A percentile compares a stretch with the other conserved stretches of the same genome.
phyloP scores from a whole-genome alignment of 805 yeast species.

The Ogataea trehaloabstinens region DNA sequence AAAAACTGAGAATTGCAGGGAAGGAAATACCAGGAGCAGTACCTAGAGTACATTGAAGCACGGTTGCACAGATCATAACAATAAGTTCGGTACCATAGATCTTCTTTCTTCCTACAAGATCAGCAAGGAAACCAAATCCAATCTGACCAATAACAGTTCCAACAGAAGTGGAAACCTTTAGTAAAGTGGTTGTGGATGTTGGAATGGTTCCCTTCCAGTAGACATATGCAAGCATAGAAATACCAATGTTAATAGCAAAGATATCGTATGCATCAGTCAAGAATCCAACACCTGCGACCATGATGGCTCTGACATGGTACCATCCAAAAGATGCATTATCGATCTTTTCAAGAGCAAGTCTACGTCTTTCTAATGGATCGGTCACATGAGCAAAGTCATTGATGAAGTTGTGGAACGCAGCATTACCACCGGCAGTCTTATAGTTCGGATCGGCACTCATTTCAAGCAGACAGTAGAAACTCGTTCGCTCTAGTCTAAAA shows the following conservation, averaged over 20 bases:
- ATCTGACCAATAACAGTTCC: constrained; percentile 93
- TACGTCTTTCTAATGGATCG: constrained; percentile 84
- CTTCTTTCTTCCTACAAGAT: constrained; percentile 78
- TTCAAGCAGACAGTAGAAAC: too few species aligned
- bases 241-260: constrained; percentile 82
- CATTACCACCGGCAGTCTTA: constrained; percentile 69
- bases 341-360: constrained; percentile 79
- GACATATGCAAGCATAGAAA: constrained; percentile 74
- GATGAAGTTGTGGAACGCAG: constrained; percentile 80
- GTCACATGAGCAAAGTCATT: constrained; percentile 79
- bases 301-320: constrained; percentile 79
- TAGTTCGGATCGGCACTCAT: constrained; percentile 5
- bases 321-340: constrained; percentile 78
- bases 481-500: too few species aligned
- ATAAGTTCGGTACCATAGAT: constrained; percentile 86
- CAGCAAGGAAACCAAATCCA: constrained; percentile 81
- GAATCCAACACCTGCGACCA: constrained; percentile 93
- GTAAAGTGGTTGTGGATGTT: constrained; percentile 65
- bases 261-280: constrained; percentile 91
- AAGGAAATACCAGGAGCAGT: constrained; percentile 68
- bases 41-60: constrained; percentile 76
- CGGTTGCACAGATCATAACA: constrained; percentile 75
- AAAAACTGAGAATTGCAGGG: constrained; percentile 69
- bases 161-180: constrained; percentile 87
- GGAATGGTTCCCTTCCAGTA: constrained; percentile 68